These are phyloP conservation scores for Suhomyces xylopsoci DNA, from an alignment of 805 yeast genomes.

Conservation along the genomic window DNA sequence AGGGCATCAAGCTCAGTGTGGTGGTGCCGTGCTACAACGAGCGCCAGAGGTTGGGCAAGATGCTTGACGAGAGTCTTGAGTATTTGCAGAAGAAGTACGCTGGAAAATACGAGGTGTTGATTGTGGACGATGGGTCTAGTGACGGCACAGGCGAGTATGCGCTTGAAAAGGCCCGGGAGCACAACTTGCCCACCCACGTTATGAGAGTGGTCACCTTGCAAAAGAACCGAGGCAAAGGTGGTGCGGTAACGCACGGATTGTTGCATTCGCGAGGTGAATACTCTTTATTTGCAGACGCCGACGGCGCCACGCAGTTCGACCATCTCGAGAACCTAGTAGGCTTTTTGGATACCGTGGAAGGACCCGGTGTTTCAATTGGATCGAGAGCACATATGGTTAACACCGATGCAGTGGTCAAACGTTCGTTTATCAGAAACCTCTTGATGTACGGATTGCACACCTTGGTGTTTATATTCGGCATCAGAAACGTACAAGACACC, in stretches of 20 bases:
- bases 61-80: conserved; percentile 68
- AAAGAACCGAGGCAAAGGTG: conserved; percentile 83
- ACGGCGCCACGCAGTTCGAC: conserved; percentile 84
- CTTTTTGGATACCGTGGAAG: conserved; percentile 31
- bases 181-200: conserved; percentile 51
- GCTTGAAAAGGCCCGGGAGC: conserved; percentile 52
- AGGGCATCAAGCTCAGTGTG: conserved; percentile 59
- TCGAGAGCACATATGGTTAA: conserved; percentile 96
- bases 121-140: conserved; percentile 88
- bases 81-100: conserved; percentile 42
- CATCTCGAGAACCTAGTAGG: conserved; percentile 57
- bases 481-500: conserved; percentile 82
- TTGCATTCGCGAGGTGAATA: conserved; percentile 68
- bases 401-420: conserved; percentile 93
- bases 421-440: conserved; percentile 83
- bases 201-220: conserved; percentile 69
- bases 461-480: conserved; percentile 84
- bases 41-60: conserved; percentile 60
- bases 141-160: conserved; percentile 81
- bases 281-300: conserved; percentile 92
- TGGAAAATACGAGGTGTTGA: conserved; percentile 64
- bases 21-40: conserved; percentile 96
- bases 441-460: conserved; percentile 91
- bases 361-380: conserved; percentile 75
- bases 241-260: conserved; percentile 94